Conservation (phyloP, 176 grass and related monocot genomes). For the Elaeis guineensis region DNA sequence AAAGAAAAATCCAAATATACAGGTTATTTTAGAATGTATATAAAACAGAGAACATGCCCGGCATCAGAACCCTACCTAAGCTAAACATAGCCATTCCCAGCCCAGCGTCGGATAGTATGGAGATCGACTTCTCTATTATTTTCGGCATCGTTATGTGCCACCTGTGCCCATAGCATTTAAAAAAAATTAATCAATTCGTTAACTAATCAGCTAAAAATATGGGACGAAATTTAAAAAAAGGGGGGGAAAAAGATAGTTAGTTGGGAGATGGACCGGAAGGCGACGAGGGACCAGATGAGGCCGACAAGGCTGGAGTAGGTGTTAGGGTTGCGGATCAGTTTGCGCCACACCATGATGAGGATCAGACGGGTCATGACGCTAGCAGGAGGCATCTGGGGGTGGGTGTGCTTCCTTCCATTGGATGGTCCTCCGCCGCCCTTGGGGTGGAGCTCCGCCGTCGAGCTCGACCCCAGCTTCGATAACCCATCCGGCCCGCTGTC, state of each 20-base stretch:
- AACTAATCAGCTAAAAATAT: no score
- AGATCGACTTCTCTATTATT: conserved; percentile 79
- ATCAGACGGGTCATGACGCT: conserved; percentile 82
- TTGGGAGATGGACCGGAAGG: conserved; percentile 46
- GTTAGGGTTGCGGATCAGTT: conserved; percentile 93
- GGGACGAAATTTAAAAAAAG: no score
- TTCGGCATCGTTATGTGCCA: conserved; percentile 79
- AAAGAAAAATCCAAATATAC: no score
- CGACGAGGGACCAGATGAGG: conserved; percentile 71
- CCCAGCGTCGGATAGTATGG: conserved; percentile 91
- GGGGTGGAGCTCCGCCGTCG: conserved; percentile 35
- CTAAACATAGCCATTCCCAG: conserved; percentile 99
- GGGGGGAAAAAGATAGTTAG: neutral
- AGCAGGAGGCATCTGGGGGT: conserved; percentile 64
- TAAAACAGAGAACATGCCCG: no score
- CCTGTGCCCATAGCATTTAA: conserved; percentile 17
- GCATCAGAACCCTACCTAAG: conserved; percentile 39
- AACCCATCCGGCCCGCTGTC: conserved; percentile 20
- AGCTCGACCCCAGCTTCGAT: conserved; percentile 45
- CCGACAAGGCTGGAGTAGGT: conserved; percentile 90
- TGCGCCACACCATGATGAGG: conserved; percentile 97
- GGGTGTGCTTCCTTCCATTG: neutral
- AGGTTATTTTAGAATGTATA: no score
- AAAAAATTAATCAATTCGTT: no score
- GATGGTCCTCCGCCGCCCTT: conserved; percentile 13